These are phyloP conservation scores for Passiflora organensis DNA, from an alignment of 345 rosid species.

Conservation along the genomic window DNA sequence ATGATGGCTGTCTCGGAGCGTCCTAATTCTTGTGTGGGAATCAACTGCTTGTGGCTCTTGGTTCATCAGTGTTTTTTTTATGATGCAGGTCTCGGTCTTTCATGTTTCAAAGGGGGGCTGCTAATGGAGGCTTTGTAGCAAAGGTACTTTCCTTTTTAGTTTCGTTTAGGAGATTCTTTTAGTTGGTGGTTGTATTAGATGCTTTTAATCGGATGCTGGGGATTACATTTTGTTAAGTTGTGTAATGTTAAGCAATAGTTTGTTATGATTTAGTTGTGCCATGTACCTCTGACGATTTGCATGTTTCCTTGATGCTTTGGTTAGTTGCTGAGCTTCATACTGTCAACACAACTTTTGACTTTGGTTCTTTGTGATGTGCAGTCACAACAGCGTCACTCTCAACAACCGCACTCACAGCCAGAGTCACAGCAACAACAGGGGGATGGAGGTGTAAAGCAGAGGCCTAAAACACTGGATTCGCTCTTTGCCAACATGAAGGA, in stretches of 20 bases:
- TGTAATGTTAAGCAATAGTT: too few species aligned
- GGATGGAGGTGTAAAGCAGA: constrained; percentile 36
- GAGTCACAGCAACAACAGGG: constrained; percentile 30
- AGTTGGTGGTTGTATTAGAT: not conserved
- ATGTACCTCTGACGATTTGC: not conserved
- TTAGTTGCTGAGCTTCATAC: too few species aligned
- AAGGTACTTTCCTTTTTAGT: constrained; percentile 43
- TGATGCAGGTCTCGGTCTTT: constrained; percentile 46
- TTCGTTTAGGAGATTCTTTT: too few species aligned
- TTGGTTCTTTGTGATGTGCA: not conserved
- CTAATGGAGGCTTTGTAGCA: constrained; percentile 30
- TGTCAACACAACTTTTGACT: not conserved
- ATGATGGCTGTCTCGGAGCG: constrained; percentile 3
- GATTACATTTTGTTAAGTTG: not conserved
- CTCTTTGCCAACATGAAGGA: constrained; percentile 81
- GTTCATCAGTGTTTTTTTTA: constrained; percentile 18
- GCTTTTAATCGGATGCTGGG: not conserved
- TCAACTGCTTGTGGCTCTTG: constrained; percentile 6
- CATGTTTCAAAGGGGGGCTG: constrained; percentile 36
- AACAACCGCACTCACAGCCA: constrained; percentile 13
- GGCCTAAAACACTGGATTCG: constrained; percentile 74
- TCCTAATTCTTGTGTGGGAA: not conserved
- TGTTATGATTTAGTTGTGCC: not conserved
- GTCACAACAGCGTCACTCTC: constrained; percentile 6
- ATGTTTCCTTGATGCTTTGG: not conserved